Evolutionary conservation across 768 basidiomycete species (phyloP).

Genomic region (Hirschioporus abietinus): DNA sequence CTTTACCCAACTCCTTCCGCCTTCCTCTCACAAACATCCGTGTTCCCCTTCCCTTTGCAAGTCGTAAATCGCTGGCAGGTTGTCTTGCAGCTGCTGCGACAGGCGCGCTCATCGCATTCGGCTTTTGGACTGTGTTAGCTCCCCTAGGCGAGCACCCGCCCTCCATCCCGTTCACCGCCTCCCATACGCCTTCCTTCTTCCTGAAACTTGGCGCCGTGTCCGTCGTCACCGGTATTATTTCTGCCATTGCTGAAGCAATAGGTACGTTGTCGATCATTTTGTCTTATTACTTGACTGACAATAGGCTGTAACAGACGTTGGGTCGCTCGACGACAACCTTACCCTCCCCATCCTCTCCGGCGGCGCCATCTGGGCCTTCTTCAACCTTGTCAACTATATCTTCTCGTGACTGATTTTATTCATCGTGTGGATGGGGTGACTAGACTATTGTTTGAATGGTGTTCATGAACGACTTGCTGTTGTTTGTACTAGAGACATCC

Average conservation of each 20-base stretch:
- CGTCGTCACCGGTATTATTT: constrained; percentile 66
- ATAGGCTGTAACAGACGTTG: constrained; percentile 53
- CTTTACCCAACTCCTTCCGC: constrained; percentile 42
- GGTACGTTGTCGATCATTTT: constrained; percentile 44
- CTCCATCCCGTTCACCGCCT: constrained; percentile 10
- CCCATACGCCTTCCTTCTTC: constrained; percentile 22
- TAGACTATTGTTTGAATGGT: background rate
- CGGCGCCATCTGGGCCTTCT: constrained; percentile 55
- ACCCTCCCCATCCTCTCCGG: constrained; percentile 87
- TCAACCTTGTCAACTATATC: constrained; percentile 27
- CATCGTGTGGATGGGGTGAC: background rate
- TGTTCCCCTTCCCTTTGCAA: constrained; percentile 56
- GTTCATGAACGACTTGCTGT: background rate
- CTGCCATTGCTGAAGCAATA: constrained; percentile 84
- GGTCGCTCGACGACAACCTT: constrained; percentile 82
- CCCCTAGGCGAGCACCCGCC: constrained; percentile 33
- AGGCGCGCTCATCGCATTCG: constrained; percentile 57
- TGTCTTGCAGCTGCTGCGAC: constrained; percentile 75
- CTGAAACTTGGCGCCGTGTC: constrained; percentile 52
- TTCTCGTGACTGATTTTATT: background rate
- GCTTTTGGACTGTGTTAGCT: constrained; percentile 67
- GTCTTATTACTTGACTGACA: constrained; percentile 6
- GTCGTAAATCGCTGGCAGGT: constrained; percentile 80
- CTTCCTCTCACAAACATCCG: constrained; percentile 25
- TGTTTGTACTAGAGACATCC: background rate